Conservation (phyloP, 1,284 basidiomycete genomes). For the Xerocomus amazonicus region DNA sequence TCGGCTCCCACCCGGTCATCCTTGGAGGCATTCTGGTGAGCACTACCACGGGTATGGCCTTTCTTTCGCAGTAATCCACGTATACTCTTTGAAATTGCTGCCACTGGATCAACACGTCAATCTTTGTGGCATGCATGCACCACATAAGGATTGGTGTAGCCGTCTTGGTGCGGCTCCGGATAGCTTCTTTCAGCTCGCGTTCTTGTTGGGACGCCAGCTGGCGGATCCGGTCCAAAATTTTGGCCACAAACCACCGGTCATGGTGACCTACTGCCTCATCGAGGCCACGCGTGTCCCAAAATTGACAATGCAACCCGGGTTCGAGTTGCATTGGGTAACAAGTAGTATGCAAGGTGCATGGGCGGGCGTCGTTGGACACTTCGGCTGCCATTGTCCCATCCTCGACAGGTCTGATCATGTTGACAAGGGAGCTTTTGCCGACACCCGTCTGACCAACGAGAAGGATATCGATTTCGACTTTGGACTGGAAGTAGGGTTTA, state of each 20-base stretch:
- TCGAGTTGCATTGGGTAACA: conserved; percentile 10
- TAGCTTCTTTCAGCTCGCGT: conserved; percentile 18
- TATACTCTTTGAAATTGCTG: conserved; percentile 25
- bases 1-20: conserved; percentile 14
- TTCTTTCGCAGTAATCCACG: conserved; percentile 25
- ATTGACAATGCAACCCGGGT: conserved; percentile 8
- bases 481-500: conserved; percentile 10
- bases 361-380: conserved; percentile 17
- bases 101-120: conserved; percentile 19
- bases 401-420: conserved; percentile 19
- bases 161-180: conserved; percentile 12
- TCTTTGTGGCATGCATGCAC: conserved; percentile 26
- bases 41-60: conserved; percentile 22
- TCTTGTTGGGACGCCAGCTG: conserved; percentile 11
- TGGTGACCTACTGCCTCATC: conserved; percentile 18
- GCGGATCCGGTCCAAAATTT: conserved; percentile 13
- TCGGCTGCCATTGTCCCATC: conserved; percentile 13
- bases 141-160: conserved; percentile 22
- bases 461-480: conserved; percentile 16
- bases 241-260: conserved; percentile 6
- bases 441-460: conserved; percentile 27
- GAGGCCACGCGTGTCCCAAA: conserved; percentile 30
- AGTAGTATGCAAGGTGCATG: conserved; percentile 19
- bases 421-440: conserved; percentile 27
- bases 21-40: conserved; percentile 14